Conservation (phyloP, 176 grass and related monocot genomes). For the Canna indica region DNA sequence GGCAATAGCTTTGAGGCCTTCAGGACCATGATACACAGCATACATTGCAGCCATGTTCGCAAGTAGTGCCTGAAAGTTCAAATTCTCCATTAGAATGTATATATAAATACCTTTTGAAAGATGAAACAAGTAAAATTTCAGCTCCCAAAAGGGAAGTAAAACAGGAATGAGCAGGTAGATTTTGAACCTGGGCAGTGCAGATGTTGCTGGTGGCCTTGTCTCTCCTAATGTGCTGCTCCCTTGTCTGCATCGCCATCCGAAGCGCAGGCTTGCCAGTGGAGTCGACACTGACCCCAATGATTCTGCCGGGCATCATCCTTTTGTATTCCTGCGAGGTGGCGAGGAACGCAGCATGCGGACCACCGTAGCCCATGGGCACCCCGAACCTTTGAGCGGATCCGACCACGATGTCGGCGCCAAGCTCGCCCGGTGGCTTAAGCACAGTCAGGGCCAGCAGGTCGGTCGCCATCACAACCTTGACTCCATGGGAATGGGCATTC, state of each 20-base stretch:
- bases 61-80: slow-evolving; percentile 60
- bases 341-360: slow-evolving; percentile 90
- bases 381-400: slow-evolving; percentile 92
- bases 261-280: slow-evolving; percentile 80
- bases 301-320: slow-evolving; percentile 84
- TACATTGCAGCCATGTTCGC: slow-evolving; percentile 99
- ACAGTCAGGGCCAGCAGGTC: slow-evolving; percentile 79
- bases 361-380: slow-evolving; percentile 96
- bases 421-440: slow-evolving; percentile 74
- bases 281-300: slow-evolving; percentile 85
- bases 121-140: background rate
- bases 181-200: slow-evolving; percentile 82
- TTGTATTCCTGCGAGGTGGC: slow-evolving; percentile 99
- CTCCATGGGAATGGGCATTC: slow-evolving; percentile 75
- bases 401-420: slow-evolving; percentile 82
- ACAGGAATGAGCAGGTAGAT: slow-evolving; percentile 6
- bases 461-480: slow-evolving; percentile 95
- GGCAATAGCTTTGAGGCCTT: slow-evolving; percentile 73
- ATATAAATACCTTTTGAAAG: background rate
- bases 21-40: slow-evolving; percentile 94
- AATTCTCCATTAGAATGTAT: background rate
- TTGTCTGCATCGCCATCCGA: slow-evolving; percentile 96
- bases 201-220: slow-evolving; percentile 99
- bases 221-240: slow-evolving; percentile 93
- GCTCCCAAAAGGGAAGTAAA: slow-evolving; percentile 11